Conservation (phyloP, 2,329 filamentous ascomycete genomes). For the Chrysoporthe puriensis region DNA sequence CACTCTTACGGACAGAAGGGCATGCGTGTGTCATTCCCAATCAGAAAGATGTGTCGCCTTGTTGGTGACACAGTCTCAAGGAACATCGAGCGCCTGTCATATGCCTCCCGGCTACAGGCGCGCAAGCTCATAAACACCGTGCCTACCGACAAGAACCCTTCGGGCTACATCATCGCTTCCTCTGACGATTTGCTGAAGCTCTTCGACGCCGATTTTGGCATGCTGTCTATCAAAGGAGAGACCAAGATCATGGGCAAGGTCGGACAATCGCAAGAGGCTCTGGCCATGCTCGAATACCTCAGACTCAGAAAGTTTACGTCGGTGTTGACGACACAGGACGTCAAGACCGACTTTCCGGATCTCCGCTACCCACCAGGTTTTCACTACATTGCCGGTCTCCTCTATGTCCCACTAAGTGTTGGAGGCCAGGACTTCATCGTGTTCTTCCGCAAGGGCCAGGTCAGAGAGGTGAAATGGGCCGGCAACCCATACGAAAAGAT, state of each 20-base stretch:
- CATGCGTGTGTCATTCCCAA: slow-evolving; percentile 91
- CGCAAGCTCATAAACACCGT: slow-evolving; percentile 87
- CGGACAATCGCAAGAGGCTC: slow-evolving; percentile 77
- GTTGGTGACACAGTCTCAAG: slow-evolving; percentile 84
- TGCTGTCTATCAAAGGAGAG: slow-evolving; percentile 84
- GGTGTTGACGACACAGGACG: slow-evolving; percentile 77
- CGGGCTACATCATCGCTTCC: slow-evolving; percentile 87
- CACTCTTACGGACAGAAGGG: slow-evolving; percentile 77
- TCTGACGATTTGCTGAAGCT: slow-evolving; percentile 83
- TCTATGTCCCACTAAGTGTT: slow-evolving; percentile 79
- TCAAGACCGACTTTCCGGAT: slow-evolving; percentile 78
- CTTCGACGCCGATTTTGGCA: slow-evolving; percentile 85
- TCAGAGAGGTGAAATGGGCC: slow-evolving; percentile 81
- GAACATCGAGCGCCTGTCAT: slow-evolving; percentile 86
- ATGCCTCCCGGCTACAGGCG: slow-evolving; percentile 81
- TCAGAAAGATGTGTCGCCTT: slow-evolving; percentile 88
- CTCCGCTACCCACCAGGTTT: slow-evolving; percentile 80
- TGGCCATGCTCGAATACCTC: slow-evolving; percentile 84
- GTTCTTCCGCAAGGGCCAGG: slow-evolving; percentile 80
- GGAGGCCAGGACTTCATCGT: slow-evolving; percentile 85
- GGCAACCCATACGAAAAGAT: slow-evolving; percentile 85
- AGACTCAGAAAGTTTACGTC: slow-evolving; percentile 74
- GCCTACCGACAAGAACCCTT: slow-evolving; percentile 79
- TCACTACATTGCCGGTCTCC: slow-evolving; percentile 72
- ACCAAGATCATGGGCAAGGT: slow-evolving; percentile 81